phyloP scores from a whole-genome alignment of 1,284 basidiomycete species.

The Sphaerobolus stellatus region DNA sequence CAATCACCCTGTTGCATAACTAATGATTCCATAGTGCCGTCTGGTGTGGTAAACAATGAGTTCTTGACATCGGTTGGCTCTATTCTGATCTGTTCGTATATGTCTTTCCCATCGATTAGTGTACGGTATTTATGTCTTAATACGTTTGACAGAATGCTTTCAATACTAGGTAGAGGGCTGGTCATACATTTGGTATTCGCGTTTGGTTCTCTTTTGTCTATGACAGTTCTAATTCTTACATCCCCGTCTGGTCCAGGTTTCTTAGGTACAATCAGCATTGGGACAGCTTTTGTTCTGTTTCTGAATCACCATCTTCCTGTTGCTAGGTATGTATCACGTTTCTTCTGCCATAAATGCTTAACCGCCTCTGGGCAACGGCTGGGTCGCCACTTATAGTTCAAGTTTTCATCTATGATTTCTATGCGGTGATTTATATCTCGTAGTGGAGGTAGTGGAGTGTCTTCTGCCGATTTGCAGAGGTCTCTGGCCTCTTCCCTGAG shows the following conservation, averaged over 20 bases:
- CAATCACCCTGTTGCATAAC: slow-evolving; percentile 35
- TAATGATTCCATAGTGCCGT: slow-evolving; percentile 35
- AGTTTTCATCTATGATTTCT: slow-evolving; percentile 30
- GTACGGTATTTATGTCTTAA: slow-evolving; percentile 21
- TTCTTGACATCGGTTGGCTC: slow-evolving; percentile 29
- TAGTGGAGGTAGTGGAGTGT: slow-evolving; percentile 32
- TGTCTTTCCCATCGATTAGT: slow-evolving; percentile 18
- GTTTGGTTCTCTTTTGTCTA: slow-evolving; percentile 23
- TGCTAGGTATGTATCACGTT: slow-evolving; percentile 27
- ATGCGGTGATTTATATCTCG: slow-evolving; percentile 35
- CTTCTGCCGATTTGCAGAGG: slow-evolving; percentile 23
- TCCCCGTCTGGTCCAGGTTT: slow-evolving; percentile 22
- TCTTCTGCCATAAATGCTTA: slow-evolving; percentile 28
- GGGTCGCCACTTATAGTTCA: slow-evolving; percentile 30
- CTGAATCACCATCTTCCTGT: slow-evolving; percentile 30
- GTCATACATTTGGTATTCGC: slow-evolving; percentile 24
- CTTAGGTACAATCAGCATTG: slow-evolving; percentile 37
- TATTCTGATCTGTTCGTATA: slow-evolving; percentile 37
- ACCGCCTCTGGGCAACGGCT: slow-evolving; percentile 31
- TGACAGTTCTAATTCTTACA: slow-evolving; percentile 18
- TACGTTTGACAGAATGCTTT: slow-evolving; percentile 26
- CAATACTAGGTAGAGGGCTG: slow-evolving; percentile 26
- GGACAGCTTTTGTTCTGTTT: slow-evolving; percentile 29
- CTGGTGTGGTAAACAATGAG: slow-evolving; percentile 27
- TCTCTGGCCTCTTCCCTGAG: slow-evolving; percentile 24